Base-by-base conservation (phyloP, 441 rosid genomes). In the Aquilaria agallochum region DNA sequence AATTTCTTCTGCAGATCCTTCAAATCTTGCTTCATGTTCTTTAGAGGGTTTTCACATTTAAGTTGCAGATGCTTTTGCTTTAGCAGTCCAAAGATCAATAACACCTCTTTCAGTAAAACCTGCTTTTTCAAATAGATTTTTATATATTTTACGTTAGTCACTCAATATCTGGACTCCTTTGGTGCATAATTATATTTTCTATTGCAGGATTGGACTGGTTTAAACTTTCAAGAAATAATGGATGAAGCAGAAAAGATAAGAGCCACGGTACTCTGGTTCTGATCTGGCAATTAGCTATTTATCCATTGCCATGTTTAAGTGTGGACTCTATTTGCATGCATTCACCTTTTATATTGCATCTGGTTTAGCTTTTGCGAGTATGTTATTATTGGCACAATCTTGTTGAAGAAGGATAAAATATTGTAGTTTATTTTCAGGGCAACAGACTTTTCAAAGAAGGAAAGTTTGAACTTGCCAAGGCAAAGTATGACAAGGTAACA, bases 401-500 rank as follows among this genome's bases (percentile, higher is more conserved):
- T 32, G 40, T 11, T n/a, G 49, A 52, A 42, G 12, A 51, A 34
- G 31, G 12, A 44, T 10, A 40, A 59, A 42, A 11, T 49, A 66
- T 55, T 60, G 49, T 66, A 58, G 42, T 70, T 74, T 62, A 62
- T 75, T 56, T 81, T 71, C 86, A 95, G 98, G 98, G 99, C 64
- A 90, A 95, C 56, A 82, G 90, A 76, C 87, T 92, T 47, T 95
- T 92, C 74, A 92, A 90, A 75, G 97, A 95, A 72, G 97, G 94
- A 69, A 95, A 95, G 78, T 88, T 72, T 75, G 96, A 88, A 73
- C 98, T 95, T 55, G 96, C 98, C 6, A 95, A 81, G 81, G 88
- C 89, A 15, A 95, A 95, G 72, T 95, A 95, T 58, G 99, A 95
- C 77, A 90, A 92, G 98, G 99, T 95, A 80, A 68, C 59, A n/a